These are phyloP conservation scores for Sparassis latifolia DNA, from an alignment of 1,284 basidiomycete genomes.

Conservation along the genomic window DNA sequence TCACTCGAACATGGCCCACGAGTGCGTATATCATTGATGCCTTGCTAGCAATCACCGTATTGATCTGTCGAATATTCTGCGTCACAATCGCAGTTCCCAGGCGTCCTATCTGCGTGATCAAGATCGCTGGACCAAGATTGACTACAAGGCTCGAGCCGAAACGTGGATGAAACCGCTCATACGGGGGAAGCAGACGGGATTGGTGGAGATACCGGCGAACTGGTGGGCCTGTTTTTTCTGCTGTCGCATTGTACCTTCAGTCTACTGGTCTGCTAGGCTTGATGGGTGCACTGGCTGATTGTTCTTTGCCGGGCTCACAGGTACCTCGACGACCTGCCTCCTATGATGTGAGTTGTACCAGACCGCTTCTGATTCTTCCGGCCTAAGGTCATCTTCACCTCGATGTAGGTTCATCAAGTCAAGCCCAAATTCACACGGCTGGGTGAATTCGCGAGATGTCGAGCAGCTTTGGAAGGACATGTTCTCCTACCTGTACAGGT, in stretches of 20 bases:
- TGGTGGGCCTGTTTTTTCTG: constrained; percentile 35
- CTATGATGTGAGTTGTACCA: constrained; percentile 48
- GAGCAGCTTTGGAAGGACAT: constrained; percentile 76
- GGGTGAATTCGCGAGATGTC: constrained; percentile 62
- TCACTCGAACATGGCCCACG: constrained; percentile 63
- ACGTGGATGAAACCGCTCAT: constrained; percentile 75
- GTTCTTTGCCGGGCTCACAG: constrained; percentile 16
- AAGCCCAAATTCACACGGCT: constrained; percentile 62
- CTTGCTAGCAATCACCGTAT: background rate
- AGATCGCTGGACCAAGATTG: constrained; percentile 72
- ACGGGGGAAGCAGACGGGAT: constrained; percentile 58
- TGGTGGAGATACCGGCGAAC: constrained; percentile 70
- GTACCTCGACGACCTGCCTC: constrained; percentile 65
- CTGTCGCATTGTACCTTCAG: background rate
- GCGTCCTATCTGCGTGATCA: constrained; percentile 67
- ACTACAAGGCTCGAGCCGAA: constrained; percentile 53
- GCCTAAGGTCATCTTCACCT: no score
- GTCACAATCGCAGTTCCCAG: constrained; percentile 42
- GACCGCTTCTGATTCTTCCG: background rate
- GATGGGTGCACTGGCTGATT: background rate
- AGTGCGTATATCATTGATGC: constrained; percentile 29
- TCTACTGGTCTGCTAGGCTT: background rate
- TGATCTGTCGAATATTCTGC: background rate
- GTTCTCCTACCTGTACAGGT: constrained; percentile 65
- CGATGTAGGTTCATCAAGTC: constrained; percentile 57